phyloP scores from a whole-genome alignment of 2,329 filamentous ascomycete genomes.

The Penicillium sp. region DNA sequence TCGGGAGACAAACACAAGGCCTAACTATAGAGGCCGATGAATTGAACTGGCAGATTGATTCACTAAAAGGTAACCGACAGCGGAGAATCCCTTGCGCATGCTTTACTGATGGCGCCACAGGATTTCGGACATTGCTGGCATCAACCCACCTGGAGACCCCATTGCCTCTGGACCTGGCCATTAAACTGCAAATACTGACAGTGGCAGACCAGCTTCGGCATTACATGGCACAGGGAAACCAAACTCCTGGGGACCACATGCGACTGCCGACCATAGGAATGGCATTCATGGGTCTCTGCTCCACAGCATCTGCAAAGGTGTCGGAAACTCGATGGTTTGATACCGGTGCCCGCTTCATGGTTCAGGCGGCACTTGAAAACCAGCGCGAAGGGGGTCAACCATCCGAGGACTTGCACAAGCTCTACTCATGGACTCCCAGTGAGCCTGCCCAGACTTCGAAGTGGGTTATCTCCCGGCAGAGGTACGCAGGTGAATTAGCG shows the following conservation, averaged over 20 bases:
- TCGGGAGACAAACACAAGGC: constrained; percentile 6
- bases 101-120: neutral
- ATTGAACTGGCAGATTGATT: constrained; percentile 22
- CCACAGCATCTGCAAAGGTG: constrained; percentile 31
- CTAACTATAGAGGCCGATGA: constrained; percentile 5
- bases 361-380: constrained; percentile 53
- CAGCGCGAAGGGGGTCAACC: constrained; percentile 36
- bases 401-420: constrained; percentile 41
- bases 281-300: constrained; percentile 51
- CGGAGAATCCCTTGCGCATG: neutral
- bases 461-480: constrained; percentile 28
- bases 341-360: constrained; percentile 49
- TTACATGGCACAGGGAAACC: constrained; percentile 19
- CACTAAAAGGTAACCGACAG: constrained; percentile 27
- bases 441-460: constrained; percentile 37
- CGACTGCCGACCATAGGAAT: constrained; percentile 46
- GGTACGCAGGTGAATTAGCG: constrained; percentile 20
- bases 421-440: constrained; percentile 47
- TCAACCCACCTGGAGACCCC: constrained; percentile 35
- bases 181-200: constrained; percentile 51
- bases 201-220: constrained; percentile 48
- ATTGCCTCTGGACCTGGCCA: constrained; percentile 42
- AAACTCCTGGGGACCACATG: constrained; percentile 17
- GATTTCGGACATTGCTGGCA: neutral
- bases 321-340: constrained; percentile 45